Evolutionary conservation across 306 rosid genomes (phyloP).

Genomic region (Crotalaria pallida): DNA sequence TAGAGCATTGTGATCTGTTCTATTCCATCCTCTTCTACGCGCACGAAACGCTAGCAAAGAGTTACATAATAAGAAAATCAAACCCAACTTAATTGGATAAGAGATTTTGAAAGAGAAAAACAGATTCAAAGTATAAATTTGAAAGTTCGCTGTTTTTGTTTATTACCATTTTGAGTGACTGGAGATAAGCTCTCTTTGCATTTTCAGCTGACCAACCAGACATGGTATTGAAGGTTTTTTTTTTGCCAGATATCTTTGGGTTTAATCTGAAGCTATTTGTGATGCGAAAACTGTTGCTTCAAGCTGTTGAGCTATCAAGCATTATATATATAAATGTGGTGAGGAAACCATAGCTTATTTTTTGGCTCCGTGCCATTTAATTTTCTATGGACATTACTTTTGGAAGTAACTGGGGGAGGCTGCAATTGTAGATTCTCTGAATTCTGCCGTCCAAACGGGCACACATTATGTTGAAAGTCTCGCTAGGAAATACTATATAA

Average conservation of each 20-base stretch:
- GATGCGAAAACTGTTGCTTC: slow-evolving; percentile 7
- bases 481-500: background rate
- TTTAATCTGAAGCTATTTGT: slow-evolving; percentile 11
- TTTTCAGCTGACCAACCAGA: slow-evolving; percentile 51
- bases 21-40: no score
- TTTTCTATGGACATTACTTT: slow-evolving; percentile 1
- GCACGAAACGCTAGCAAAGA: no score
- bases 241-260: background rate
- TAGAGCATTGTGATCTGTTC: no score
- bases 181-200: slow-evolving; percentile 50
- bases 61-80: background rate
- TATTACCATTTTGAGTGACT: slow-evolving; percentile 45
- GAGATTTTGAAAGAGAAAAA: background rate
- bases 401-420: slow-evolving; percentile 42
- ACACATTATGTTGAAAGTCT: slow-evolving; percentile 14
- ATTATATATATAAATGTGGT: slow-evolving; percentile 4
- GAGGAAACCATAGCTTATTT: background rate
- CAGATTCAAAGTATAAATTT: background rate
- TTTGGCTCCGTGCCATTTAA: background rate
- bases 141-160: background rate
- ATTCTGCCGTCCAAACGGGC: slow-evolving; percentile 28
- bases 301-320: background rate
- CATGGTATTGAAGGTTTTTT: slow-evolving; percentile 25
- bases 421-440: slow-evolving; percentile 22
- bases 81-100: background rate